Base-by-base conservation (phyloP, 1,284 basidiomycete genomes). In the Ganoderma sinense region DNA sequence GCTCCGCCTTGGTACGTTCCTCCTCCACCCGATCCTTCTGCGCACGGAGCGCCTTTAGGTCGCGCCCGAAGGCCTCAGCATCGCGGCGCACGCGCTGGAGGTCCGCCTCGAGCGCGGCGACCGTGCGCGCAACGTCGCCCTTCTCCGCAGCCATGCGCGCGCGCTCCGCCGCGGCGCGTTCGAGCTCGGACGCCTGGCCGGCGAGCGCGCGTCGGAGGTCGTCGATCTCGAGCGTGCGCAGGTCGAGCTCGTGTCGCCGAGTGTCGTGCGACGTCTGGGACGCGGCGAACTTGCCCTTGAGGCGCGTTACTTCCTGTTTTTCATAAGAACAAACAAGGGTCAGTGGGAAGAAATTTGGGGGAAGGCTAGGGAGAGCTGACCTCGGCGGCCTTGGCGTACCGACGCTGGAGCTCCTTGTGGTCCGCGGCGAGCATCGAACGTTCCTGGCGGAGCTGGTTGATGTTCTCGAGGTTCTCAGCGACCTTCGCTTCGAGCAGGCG, bases 61-160 rank as follows among this genome's bases (percentile, higher is more conserved):
- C 94, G n/a, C 84, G 86, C 36, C 91, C 91, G 77, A 92, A 92
- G 31, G 86, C 85, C 73, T 94, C 89, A 0, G 93, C 93, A 71
- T 95, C 92, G 56, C 84, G 84, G 68, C 88, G 86, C 56, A 95
- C 91, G 23, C 91, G 88, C 68, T 83, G 83, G 36, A 95, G 83
- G 75, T 95, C 94, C 1, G 86, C 83, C 76, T 95, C 91, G 40
- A 96, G 84, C 0, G 78, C 78, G 2, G 86, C 84, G 11, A 95
- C 89, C 7, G 87, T 90, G 59, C 83, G 84, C 1, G 87, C 85
- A 67, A 93, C 88, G 69, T 89, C 88, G 67, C 80, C 85, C 76
- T 89, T 90, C 81, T 94, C 92, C 5, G 85, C 82, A n/a, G 82
- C 83, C 60, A 90, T 84, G 61, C 84, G 87, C 41, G 86, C 81